These are phyloP conservation scores for Plasmopara halstedii DNA, from an alignment of 352 stramenopile genomes.

Conservation along the genomic window DNA sequence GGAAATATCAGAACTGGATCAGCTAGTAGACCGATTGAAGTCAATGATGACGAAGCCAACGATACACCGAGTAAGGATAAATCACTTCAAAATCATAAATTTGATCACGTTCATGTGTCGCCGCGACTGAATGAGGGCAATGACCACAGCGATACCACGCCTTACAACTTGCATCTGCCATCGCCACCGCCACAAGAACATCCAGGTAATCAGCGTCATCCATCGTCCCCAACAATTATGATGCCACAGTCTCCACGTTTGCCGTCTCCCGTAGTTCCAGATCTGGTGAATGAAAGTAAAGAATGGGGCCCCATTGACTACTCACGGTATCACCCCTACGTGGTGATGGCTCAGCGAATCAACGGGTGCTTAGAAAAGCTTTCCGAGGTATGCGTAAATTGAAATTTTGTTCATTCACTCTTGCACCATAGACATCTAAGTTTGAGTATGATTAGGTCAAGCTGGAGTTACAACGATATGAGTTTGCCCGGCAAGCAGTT, in stretches of 20 bases:
- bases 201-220: slow-evolving; percentile 6
- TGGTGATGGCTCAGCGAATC: slow-evolving; percentile 61
- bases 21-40: slow-evolving; percentile 17
- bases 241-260: slow-evolving; percentile 28
- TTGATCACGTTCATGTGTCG: slow-evolving; percentile 1
- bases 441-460: too few relatives aligned
- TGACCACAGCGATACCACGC: not conserved
- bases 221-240: slow-evolving; percentile 34
- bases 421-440: not conserved
- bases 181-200: slow-evolving; percentile 18
- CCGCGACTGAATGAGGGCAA: not conserved
- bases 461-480: slow-evolving; percentile 77
- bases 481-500: slow-evolving; percentile 60
- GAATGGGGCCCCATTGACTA: slow-evolving; percentile 54
- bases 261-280: slow-evolving; percentile 11
- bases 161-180: slow-evolving; percentile 11
- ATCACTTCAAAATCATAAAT: slow-evolving; percentile 23
- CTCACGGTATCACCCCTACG: slow-evolving; percentile 60
- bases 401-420: too few relatives aligned
- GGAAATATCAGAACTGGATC: not conserved
- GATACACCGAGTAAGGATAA: slow-evolving; percentile 61
- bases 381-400: slow-evolving; percentile 44
- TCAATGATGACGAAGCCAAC: slow-evolving; percentile 13
- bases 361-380: slow-evolving; percentile 74
- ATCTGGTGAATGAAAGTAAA: slow-evolving; percentile 5